Percentiles rank a stretch among this genome's conserved stretches.
These are phyloP conservation scores for Fraxinus paxiana DNA, from an alignment of 305 asterid genomes.

Conservation along the genomic window DNA sequence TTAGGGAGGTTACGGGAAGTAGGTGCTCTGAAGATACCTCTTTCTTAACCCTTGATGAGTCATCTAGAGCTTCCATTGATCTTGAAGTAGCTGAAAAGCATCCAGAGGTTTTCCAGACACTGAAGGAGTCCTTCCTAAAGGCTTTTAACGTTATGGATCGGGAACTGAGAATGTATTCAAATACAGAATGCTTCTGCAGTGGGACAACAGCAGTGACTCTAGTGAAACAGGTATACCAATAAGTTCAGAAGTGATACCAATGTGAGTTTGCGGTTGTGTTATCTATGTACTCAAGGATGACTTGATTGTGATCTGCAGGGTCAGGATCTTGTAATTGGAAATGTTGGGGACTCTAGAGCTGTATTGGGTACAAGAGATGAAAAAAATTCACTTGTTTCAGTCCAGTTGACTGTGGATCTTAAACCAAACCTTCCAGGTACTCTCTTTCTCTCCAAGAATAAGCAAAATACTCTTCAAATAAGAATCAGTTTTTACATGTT, in stretches of 20 bases:
- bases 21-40: slow-evolving; percentile 55
- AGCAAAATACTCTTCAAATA: not conserved
- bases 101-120: slow-evolving; percentile 17
- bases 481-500: not conserved
- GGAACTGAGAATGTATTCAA: slow-evolving; percentile 23
- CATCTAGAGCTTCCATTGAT: slow-evolving; percentile 17
- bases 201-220: slow-evolving; percentile 35
- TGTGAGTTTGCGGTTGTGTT: not conserved
- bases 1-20: slow-evolving; percentile 40
- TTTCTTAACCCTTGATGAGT: slow-evolving; percentile 37
- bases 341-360: slow-evolving; percentile 84
- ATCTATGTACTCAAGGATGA: not conserved
- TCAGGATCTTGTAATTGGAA: slow-evolving; percentile 41
- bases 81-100: slow-evolving; percentile 21
- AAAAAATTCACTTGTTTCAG: slow-evolving; percentile 47
- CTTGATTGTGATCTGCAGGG: slow-evolving; percentile 26
- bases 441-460: not conserved
- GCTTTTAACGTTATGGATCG: slow-evolving; percentile 32
- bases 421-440: slow-evolving; percentile 7
- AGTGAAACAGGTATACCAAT: slow-evolving; percentile 25
- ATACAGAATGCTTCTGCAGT: slow-evolving; percentile 32
- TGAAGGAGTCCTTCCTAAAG: slow-evolving; percentile 32
- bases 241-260: slow-evolving; percentile 1
- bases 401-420: slow-evolving; percentile 59
- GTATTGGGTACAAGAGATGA: slow-evolving; percentile 58